Conservation (phyloP, 1,139 yeast genomes). For the Saccharomycopsis hybrid region DNA sequence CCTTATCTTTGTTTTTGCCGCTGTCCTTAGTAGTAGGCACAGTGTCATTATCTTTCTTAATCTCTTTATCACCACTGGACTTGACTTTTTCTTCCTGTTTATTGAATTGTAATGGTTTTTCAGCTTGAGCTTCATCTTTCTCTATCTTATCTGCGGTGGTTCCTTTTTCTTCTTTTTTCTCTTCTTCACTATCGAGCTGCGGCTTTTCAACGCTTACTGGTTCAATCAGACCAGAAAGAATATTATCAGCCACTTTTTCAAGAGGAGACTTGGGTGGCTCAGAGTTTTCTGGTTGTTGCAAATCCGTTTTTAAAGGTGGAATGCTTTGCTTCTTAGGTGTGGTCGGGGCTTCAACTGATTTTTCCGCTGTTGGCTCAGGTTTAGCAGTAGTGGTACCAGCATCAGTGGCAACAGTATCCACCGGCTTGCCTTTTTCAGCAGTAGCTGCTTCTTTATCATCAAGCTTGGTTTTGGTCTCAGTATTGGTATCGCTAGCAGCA, state of each 20-base stretch:
- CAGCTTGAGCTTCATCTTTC: slow-evolving; percentile 17
- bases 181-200: slow-evolving; percentile 14
- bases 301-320: slow-evolving; percentile 21
- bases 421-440: no score
- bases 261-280: slow-evolving; percentile 14
- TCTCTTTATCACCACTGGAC: slow-evolving; percentile 9
- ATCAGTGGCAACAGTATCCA: no score
- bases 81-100: slow-evolving; percentile 23
- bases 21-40: background rate
- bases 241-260: slow-evolving; percentile 20
- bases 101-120: background rate
- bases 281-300: slow-evolving; percentile 22
- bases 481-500: no score
- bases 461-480: no score
- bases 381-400: slow-evolving; percentile 26
- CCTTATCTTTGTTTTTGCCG: background rate
- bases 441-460: no score
- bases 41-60: background rate
- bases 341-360: slow-evolving; percentile 22
- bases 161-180: slow-evolving; percentile 14
- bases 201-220: slow-evolving; percentile 2
- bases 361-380: slow-evolving; percentile 18
- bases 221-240: slow-evolving; percentile 9
- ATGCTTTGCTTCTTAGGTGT: slow-evolving; percentile 24
- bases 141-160: slow-evolving; percentile 18